These are phyloP conservation scores for Cicer arietinum DNA, from an alignment of 306 rosid species.

Conservation along the genomic window DNA sequence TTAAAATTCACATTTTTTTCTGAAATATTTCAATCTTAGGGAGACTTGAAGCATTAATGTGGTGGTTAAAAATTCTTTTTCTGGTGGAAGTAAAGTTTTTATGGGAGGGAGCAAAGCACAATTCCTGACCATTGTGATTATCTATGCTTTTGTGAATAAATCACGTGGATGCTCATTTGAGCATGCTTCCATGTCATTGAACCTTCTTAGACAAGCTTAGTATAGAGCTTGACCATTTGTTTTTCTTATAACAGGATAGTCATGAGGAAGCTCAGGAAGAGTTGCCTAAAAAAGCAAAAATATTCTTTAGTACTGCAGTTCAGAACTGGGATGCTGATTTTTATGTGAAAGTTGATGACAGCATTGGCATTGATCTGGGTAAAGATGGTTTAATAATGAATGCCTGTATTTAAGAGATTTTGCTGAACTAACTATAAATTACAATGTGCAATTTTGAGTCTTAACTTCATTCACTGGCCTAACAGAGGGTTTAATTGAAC, in stretches of 20 bases:
- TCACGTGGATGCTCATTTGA: constrained; percentile 33
- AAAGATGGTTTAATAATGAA: constrained; percentile 39
- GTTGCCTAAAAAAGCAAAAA: constrained; percentile 85
- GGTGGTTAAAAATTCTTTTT: constrained; percentile 12
- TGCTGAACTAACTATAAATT: not conserved
- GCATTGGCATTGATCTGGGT: constrained; percentile 87
- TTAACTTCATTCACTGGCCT: constrained; percentile 44
- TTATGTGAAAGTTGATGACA: constrained; percentile 92
- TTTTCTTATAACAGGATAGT: constrained; percentile 68
- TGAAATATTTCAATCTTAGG: constrained; percentile 18
- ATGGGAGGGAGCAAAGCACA: not conserved
- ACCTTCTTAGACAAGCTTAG: constrained; percentile 27
- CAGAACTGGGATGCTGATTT: constrained; percentile 98
- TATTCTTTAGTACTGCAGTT: constrained; percentile 90
- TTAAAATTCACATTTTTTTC: not conserved
- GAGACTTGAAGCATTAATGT: constrained; percentile 31
- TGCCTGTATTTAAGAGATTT: constrained; percentile 32
- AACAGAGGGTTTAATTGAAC: constrained; percentile 84
- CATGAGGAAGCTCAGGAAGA: constrained; percentile 99
- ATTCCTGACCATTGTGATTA: constrained; percentile 19
- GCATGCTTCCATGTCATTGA: constrained; percentile 25
- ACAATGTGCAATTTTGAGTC: constrained; percentile 30
- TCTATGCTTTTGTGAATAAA: constrained; percentile 15
- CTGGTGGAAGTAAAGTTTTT: constrained; percentile 2
- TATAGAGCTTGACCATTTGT: constrained; percentile 43